Conservation (phyloP, 352 stramenopile genomes). For the Pythium biforme region DNA sequence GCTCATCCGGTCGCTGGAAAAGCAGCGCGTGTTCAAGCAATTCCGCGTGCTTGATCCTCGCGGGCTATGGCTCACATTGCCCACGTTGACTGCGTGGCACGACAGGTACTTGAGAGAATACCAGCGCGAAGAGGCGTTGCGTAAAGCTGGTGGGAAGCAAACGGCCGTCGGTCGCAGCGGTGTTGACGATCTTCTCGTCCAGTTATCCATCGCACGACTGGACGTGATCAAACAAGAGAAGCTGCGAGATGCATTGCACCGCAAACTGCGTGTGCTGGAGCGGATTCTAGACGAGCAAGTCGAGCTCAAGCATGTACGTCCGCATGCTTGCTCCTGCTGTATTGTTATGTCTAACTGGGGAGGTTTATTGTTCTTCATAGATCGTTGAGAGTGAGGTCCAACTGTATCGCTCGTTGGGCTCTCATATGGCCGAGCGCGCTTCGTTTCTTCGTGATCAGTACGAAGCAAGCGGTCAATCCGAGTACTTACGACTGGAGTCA, state of each 20-base stretch:
- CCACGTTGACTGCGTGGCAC: slow-evolving; percentile 8
- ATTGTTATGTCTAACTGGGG: too few species aligned
- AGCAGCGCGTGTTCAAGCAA: slow-evolving; percentile 28
- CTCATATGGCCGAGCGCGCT: slow-evolving; percentile 11
- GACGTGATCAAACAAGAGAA: slow-evolving; percentile 45
- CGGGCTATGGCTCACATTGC: slow-evolving; percentile 25
- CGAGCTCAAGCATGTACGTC: slow-evolving; percentile 31
- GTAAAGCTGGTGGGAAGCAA: background rate
- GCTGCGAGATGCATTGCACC: slow-evolving; percentile 19
- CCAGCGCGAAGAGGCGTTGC: background rate
- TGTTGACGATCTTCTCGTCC: slow-evolving; percentile 34
- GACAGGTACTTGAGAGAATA: background rate
- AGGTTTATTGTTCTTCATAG: background rate
- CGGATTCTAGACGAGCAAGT: slow-evolving; percentile 30
- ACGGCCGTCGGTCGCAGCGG: background rate
- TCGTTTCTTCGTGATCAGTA: slow-evolving; percentile 18
- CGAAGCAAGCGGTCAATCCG: slow-evolving; percentile 6
- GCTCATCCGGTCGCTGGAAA: slow-evolving; percentile 25
- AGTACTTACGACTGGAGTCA: background rate
- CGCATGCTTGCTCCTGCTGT: too few species aligned
- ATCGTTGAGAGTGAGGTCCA: slow-evolving; percentile 16
- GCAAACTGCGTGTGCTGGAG: slow-evolving; percentile 32
- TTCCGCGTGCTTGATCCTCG: slow-evolving; percentile 29
- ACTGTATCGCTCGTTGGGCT: slow-evolving; percentile 17
- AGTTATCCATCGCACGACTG: slow-evolving; percentile 39